These are phyloP conservation scores for Halophytophthora polymorphica DNA, from an alignment of 352 stramenopile species.

Conservation along the genomic window DNA sequence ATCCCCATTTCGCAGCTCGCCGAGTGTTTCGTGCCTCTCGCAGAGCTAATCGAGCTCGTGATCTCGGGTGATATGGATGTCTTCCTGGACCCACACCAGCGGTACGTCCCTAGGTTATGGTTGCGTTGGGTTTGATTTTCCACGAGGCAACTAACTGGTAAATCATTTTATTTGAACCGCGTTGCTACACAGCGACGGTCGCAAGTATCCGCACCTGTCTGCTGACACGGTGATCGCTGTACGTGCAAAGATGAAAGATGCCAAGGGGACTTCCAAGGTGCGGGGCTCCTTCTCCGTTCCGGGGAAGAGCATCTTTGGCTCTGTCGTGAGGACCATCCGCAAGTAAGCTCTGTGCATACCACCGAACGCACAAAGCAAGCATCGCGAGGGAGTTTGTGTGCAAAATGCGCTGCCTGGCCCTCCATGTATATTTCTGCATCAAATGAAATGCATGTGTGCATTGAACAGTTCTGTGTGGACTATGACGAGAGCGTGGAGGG, in stretches of 20 bases:
- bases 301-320: conserved; percentile 55
- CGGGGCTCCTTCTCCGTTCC: conserved; percentile 43
- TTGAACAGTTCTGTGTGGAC: too few relatives aligned
- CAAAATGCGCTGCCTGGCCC: background rate
- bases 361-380: background rate
- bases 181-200: conserved; percentile 31
- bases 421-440: too few relatives aligned
- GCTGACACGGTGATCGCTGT: conserved; percentile 62
- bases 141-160: background rate
- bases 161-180: background rate
- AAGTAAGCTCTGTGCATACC: conserved; percentile 33
- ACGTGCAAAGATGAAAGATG: conserved; percentile 71
- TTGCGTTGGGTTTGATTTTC: background rate
- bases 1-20: conserved; percentile 57
- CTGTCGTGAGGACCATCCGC: conserved; percentile 44
- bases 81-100: conserved; percentile 60
- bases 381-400: too few relatives aligned
- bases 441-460: too few relatives aligned
- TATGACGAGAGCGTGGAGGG: too few relatives aligned
- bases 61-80: conserved; percentile 54
- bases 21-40: conserved; percentile 64
- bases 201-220: conserved; percentile 68
- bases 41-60: conserved; percentile 66
- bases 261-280: conserved; percentile 45
- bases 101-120: conserved; percentile 20